phyloP scores from a whole-genome alignment of 2,329 filamentous ascomycete species.

The Fusarium dlaminii region DNA sequence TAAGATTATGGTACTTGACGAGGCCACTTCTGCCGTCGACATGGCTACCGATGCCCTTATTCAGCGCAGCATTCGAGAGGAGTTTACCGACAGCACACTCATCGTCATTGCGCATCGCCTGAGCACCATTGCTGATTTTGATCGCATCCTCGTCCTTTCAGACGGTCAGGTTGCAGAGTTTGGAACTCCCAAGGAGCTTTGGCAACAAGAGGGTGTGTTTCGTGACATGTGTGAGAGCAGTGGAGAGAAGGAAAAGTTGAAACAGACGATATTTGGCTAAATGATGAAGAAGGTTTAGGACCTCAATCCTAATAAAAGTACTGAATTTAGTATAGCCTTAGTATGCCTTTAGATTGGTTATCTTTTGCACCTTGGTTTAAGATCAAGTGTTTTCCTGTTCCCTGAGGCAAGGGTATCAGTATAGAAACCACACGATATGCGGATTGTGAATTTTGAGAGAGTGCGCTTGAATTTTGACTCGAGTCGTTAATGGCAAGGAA shows the following conservation, averaged over 20 bases:
- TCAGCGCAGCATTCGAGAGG: constrained; percentile 76
- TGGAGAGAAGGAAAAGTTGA: constrained; percentile 65
- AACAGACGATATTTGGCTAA: constrained; percentile 53
- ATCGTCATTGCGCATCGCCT: constrained; percentile 80
- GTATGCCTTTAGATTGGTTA: not conserved
- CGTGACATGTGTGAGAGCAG: constrained; percentile 71
- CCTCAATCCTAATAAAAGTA: not conserved
- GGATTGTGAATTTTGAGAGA: not conserved
- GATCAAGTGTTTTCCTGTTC: not conserved
- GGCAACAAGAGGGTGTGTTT: constrained; percentile 66
- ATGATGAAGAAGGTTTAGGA: not conserved
- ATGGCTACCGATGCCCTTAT: constrained; percentile 80
- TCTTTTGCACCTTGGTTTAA: not conserved
- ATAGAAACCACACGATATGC: not conserved
- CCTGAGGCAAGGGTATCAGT: not conserved
- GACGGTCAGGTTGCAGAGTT: constrained; percentile 75
- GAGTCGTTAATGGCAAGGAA: not conserved
- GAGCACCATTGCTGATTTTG: constrained; percentile 81
- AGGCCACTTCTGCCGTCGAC: constrained; percentile 82
- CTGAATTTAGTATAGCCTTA: not conserved
- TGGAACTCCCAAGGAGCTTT: constrained; percentile 70
- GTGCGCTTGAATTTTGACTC: not conserved
- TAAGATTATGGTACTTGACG: constrained; percentile 82
- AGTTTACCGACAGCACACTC: constrained; percentile 74
- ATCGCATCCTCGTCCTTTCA: constrained; percentile 75